These are phyloP conservation scores for Trichodelitschia bisporula DNA, from an alignment of 495 filamentous ascomycete species.

Conservation along the genomic window DNA sequence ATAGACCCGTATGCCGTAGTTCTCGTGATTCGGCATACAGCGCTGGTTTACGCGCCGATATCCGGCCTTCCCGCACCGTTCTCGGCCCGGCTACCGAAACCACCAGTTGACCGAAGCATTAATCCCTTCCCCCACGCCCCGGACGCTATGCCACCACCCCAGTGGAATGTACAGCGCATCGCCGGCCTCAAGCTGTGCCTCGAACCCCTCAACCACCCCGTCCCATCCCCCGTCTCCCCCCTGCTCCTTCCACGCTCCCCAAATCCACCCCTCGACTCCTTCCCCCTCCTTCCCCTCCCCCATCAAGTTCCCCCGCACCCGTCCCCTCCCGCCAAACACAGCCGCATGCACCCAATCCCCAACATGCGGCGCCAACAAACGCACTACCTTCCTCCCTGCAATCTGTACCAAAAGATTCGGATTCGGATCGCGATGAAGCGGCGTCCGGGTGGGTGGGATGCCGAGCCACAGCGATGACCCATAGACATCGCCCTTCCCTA, in stretches of 20 bases:
- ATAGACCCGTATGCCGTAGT: neutral
- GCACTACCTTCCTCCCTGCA: slow-evolving; percentile 41
- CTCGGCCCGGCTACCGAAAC: slow-evolving; percentile 32
- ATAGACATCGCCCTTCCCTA: slow-evolving; percentile 55
- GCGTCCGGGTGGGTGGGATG: slow-evolving; percentile 60
- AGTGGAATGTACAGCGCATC: slow-evolving; percentile 74
- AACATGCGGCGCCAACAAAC: slow-evolving; percentile 35
- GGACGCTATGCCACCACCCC: slow-evolving; percentile 93
- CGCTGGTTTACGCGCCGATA: neutral
- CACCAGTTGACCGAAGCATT: slow-evolving; percentile 78
- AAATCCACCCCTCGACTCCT: slow-evolving; percentile 43
- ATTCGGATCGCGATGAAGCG: slow-evolving; percentile 80
- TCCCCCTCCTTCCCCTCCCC: slow-evolving; percentile 52
- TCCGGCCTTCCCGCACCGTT: neutral
- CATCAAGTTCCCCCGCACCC: slow-evolving; percentile 70
- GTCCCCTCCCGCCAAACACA: slow-evolving; percentile 19
- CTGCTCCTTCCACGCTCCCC: slow-evolving; percentile 29
- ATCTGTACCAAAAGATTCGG: slow-evolving; percentile 83
- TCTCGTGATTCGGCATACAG: neutral
- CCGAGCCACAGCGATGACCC: slow-evolving; percentile 75
- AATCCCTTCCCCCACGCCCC: slow-evolving; percentile 37
- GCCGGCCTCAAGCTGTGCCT: slow-evolving; percentile 33
- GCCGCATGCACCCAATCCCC: slow-evolving; percentile 40
- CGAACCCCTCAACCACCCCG: slow-evolving; percentile 19
- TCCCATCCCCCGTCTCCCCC: slow-evolving; percentile 9